These are phyloP conservation scores for Actinomortierella wolfii DNA, from an alignment of 371 early-diverging fungal species.

Conservation along the genomic window DNA sequence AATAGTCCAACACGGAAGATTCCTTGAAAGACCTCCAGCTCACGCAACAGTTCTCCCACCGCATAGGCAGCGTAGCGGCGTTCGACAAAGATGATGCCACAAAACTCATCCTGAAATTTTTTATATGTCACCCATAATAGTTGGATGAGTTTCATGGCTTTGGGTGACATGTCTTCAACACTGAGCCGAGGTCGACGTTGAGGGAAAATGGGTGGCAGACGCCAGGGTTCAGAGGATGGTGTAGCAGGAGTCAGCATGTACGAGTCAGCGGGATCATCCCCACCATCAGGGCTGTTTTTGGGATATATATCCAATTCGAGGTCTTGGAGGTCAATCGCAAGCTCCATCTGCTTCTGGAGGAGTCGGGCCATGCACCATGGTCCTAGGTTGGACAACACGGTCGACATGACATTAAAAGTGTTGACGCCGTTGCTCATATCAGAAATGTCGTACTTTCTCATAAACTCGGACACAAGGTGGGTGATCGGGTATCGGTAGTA, in stretches of 20 bases:
- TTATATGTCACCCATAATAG: constrained; percentile 49
- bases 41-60: constrained; percentile 57
- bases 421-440: too few relatives aligned
- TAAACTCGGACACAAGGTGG: too few relatives aligned
- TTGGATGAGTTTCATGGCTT: constrained; percentile 63
- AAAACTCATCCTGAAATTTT: constrained; percentile 53
- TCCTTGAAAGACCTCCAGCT: constrained; percentile 54
- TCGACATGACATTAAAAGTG: too few relatives aligned
- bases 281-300: too few relatives aligned
- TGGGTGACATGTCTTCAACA: constrained; percentile 55
- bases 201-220: too few relatives aligned
- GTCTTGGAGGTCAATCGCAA: too few relatives aligned
- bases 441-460: too few relatives aligned
- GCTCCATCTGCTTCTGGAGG: too few relatives aligned
- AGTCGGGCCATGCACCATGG: constrained; percentile 67
- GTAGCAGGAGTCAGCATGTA: too few relatives aligned
- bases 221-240: too few relatives aligned
- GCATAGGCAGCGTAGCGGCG: constrained; percentile 76
- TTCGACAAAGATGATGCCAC: constrained; percentile 87
- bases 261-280: too few relatives aligned
- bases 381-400: constrained; percentile 50
- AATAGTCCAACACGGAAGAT: constrained; percentile 60
- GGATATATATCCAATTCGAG: too few relatives aligned
- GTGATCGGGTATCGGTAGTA: constrained; percentile 30
- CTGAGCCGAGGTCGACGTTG: constrained; percentile 31